Evolutionary conservation across 2,329 filamentous ascomycete species (phyloP), one percentile per base, ranked within the genome.

Genomic region (Fusarium drepaniforme): DNA sequence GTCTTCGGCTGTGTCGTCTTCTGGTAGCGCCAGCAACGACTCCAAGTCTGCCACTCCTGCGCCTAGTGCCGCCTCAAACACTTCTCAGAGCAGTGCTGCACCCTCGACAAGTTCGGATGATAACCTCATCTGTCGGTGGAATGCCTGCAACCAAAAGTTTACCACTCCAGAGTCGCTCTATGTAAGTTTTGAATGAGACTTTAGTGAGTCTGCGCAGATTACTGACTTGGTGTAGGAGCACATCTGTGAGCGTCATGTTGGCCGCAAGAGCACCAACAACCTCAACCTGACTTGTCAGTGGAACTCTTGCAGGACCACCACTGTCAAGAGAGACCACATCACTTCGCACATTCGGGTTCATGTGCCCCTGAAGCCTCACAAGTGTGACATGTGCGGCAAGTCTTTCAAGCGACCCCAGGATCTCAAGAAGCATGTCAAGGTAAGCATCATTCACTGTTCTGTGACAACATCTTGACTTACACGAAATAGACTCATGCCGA

Each of bases 401-500:
- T 96, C 96, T 2, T 99, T 99, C 90, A 99, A 99, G 91, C 94
- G 97, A 38, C 97, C 97, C 3, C 97, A 99, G 86, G 97, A 99
- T 87, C 85, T 99, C 80, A 98, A 99, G 91, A 99, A 99, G 88
- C 97, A 99, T 83, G 95, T 98, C 85, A 99, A 98, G 87, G 88
- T 90, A 83, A 74, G 44, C 33, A 21, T 56, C 7, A n/a, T 11
- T 18, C 30, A 33, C 42, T 44, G 42, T 16, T 13, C 4, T 12
- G 44, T 18, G 11, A 7, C 18, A 40, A 11, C 33, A 49, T 28
- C 40, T 25, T 64, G 35, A 37, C 80, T 83, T 66, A 82, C 74
- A 67, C 49, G 18, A 25, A 28, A 28, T 28, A 28, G 92, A 98
- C 96, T 6, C 96, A 98, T 82, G 96, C 96, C 79, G 96, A 98